Evolutionary conservation across 1,139 yeast genomes (phyloP), one percentile per base, ranked within the genome.

Genomic region (Yamadazyma dendronema): DNA sequence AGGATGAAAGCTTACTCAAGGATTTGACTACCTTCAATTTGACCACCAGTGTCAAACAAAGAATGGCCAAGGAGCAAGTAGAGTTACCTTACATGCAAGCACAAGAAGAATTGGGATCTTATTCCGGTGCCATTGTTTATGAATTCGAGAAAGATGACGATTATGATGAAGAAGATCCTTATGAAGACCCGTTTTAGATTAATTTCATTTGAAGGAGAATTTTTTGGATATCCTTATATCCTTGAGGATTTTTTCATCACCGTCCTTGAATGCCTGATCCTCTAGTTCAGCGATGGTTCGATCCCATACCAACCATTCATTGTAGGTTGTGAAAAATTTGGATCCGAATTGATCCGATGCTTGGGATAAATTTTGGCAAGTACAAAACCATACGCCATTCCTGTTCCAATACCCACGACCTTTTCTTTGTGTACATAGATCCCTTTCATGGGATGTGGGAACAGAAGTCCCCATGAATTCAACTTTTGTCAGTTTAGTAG

Each of bases 111-210:
- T 68, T 84, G 41, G 94, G 89, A 3, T 87, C 92, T 21, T 54
- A 62, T 16, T 95, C 96, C 28, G 78, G 78, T 9, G 97, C 98
- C 1, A 90, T 92, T 51, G 95, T 92, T 10, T 92, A 90, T 55
- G 94, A 90, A 55, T 90, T 81, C 55, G 95, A 86, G 52, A 77
- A 77, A 50, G 84, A 79, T 47, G 84, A 90, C 57, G 97, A 90
- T 56, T 90, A 89, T 50, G 97, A 92, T 55, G 97, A 92, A 59
- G 97, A 92, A 49, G 98, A 92, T 59, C 97, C 97, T 0, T 90
- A 83, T 52, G 98, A 92, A 56, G 97, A 92, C 54, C 97, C 97
- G 4, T 90, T 89, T 52, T 89, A 44, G 30, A 3, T 13, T 5
- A 7, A 12, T 4, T 12, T n/a, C n/a, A 28, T 22, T 28, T 28